These are phyloP conservation scores for Xylariaceae sp. DNA, from an alignment of 2,329 filamentous ascomycete genomes.

Conservation along the genomic window DNA sequence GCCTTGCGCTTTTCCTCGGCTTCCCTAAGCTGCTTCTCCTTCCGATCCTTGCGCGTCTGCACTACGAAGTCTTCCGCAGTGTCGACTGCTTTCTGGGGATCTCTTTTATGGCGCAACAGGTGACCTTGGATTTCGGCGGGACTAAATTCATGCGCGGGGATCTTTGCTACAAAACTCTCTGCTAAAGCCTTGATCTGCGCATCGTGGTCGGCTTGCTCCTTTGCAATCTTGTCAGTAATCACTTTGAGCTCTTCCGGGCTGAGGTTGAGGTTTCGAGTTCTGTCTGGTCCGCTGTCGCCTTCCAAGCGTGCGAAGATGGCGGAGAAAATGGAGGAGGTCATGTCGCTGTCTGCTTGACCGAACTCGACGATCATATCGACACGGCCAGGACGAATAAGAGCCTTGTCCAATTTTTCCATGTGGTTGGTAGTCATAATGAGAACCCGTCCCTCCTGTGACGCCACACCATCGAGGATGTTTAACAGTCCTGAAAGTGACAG, in stretches of 20 bases:
- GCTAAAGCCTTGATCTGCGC: constrained; percentile 43
- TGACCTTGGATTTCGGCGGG: constrained; percentile 59
- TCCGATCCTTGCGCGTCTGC: constrained; percentile 39
- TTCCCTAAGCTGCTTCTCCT: constrained; percentile 28
- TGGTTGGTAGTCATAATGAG: constrained; percentile 66
- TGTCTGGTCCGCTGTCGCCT: constrained; percentile 37
- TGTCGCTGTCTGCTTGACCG: constrained; percentile 46
- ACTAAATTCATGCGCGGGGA: constrained; percentile 54
- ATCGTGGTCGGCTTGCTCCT: constrained; percentile 31
- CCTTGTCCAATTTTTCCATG: constrained; percentile 56
- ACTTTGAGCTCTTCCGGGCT: constrained; percentile 26
- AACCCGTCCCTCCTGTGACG: constrained; percentile 59
- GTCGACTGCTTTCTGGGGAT: constrained; percentile 44
- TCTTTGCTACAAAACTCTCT: constrained; percentile 40
- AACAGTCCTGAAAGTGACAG: constrained; percentile 73
- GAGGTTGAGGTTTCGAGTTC: constrained; percentile 14
- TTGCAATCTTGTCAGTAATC: constrained; percentile 25
- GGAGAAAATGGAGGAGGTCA: constrained; percentile 51
- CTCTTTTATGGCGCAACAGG: constrained; percentile 52
- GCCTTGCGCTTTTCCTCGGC: constrained; percentile 28
- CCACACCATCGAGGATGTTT: constrained; percentile 75
- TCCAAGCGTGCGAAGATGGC: constrained; percentile 53
- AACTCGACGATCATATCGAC: constrained; percentile 59
- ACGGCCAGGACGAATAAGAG: constrained; percentile 58
- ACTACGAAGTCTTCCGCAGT: constrained; percentile 45